A percentile compares a stretch with the other conserved stretches of the same genome.
phyloP scores from a whole-genome alignment of 106 monocot genomes.

The Posidonia australis region DNA sequence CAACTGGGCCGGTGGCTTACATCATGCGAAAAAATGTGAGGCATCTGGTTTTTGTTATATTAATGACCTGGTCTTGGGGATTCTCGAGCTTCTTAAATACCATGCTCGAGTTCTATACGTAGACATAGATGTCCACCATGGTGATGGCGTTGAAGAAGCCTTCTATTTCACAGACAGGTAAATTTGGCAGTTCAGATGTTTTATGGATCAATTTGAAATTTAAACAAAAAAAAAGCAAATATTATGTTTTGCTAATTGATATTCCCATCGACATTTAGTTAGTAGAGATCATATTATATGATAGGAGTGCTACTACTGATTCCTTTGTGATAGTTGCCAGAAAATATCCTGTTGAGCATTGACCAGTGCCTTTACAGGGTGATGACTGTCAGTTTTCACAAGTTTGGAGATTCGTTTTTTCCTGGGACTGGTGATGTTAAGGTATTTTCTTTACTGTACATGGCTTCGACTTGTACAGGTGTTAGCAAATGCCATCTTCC shows the following conservation, averaged over 20 bases:
- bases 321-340: no score
- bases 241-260: no score
- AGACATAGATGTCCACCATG: constrained; percentile 99
- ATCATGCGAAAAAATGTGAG: constrained; percentile 93
- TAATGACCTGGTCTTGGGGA: constrained; percentile 92
- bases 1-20: constrained; percentile 97
- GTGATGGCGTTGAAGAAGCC: constrained; percentile 99
- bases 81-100: constrained; percentile 92
- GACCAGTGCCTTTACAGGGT: constrained; percentile 41
- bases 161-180: constrained; percentile 98
- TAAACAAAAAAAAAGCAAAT: not conserved
- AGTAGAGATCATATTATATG: no score
- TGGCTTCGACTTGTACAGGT: no score
- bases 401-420: constrained; percentile 89
- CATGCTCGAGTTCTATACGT: constrained; percentile 93
- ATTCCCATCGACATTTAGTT: no score
- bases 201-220: not conserved
- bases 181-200: not conserved
- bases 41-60: constrained; percentile 99
- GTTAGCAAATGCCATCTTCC: no score
- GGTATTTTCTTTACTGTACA: constrained; percentile 25
- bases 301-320: no score
- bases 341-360: not conserved
- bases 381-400: constrained; percentile 99
- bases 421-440: constrained; percentile 97